Base-by-base conservation (phyloP, 768 basidiomycete genomes). In the Suillus paluster region DNA sequence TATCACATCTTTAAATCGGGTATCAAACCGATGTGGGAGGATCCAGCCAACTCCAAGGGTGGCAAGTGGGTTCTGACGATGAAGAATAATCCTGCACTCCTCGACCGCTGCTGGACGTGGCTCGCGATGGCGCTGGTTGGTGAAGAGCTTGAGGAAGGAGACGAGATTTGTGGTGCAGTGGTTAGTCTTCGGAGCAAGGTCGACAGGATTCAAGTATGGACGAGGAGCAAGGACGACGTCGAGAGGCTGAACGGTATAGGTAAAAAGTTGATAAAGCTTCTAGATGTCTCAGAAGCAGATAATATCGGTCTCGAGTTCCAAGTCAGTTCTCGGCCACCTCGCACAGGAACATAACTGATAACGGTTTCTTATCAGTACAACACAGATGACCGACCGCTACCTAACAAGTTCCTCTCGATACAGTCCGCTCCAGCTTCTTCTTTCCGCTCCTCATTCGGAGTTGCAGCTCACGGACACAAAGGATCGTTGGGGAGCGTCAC, bases 21-120 rank as follows among this genome's bases (percentile, higher is more conserved):
- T 19, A 95, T 95, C 80, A 94, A 94, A 71, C 94, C 94, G 15
- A 97, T 97, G 95, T 97, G 95, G 95, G 95, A 97, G 78, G 95
- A 97, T 73, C 85, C 86, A 34, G 92, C 94, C 58, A 97, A 97
- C 70, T 91, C 92, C 27, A 84, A 89, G 58, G 95, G 95, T 21
- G 95, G 95, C 39, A 96, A 95, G 78, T 97, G 95, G 95, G 94
- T 95, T 21, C 75, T 98, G 61, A 94, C 94, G 69, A 94, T 97
- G 89, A 90, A 91, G 80, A 89, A 90, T 68, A 91, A 89, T 66
- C 87, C 92, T 4, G 75, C 77, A 52, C 73, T 95, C 67, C 79
- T 97, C 55, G 95, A 97, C 79, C 83, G 91, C 41, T 93, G 90
- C 74, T 97, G 95, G 95, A 83, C 82, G 52, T 95, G 93, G 87